Percentiles rank a stretch among this genome's conserved stretches.
Evolutionary conservation across 176 grass and related monocot genomes (phyloP).

Genomic region (Avena insularis): DNA sequence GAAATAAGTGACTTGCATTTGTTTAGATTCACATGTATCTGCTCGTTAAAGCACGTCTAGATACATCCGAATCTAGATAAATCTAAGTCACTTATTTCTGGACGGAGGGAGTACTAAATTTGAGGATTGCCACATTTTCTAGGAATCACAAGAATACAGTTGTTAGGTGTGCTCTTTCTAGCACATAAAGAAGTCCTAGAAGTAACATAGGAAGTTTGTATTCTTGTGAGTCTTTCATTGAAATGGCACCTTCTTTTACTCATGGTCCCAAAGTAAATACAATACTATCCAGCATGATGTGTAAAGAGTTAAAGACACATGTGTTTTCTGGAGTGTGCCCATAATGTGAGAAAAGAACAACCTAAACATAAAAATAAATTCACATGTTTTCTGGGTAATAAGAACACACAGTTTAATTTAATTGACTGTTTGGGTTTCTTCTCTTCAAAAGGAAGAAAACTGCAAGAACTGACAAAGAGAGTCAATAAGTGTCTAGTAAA

Average conservation of each 20-base stretch:
- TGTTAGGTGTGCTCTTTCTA: not conserved
- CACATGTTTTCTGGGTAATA: not conserved
- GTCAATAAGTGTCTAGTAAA: conserved; percentile 13
- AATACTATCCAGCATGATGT: conserved; percentile 1
- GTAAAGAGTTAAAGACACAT: not conserved
- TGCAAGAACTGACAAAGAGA: not conserved
- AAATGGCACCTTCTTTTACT: not conserved
- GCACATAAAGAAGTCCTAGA: not conserved
- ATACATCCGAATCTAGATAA: too few relatives aligned
- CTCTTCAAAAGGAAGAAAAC: not conserved
- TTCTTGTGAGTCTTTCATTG: not conserved
- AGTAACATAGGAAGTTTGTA: conserved; percentile 11
- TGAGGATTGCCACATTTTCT: not conserved
- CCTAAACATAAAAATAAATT: conserved; percentile 26
- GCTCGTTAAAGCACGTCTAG: too few relatives aligned
- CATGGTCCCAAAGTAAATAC: conserved; percentile 20
- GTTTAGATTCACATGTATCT: too few relatives aligned
- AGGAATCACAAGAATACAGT: not conserved
- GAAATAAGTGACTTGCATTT: too few relatives aligned
- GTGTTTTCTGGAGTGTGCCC: conserved; percentile 3
- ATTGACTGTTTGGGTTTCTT: not conserved
- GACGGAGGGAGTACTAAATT: conserved; percentile 3
- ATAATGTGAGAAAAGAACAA: conserved; percentile 38
- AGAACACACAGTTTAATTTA: not conserved
- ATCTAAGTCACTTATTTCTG: too few relatives aligned